Percentiles rank a stretch among this genome's conserved stretches.
phyloP scores from a whole-genome alignment of 306 rosid species.

The Vigna reflexopilosa region DNA sequence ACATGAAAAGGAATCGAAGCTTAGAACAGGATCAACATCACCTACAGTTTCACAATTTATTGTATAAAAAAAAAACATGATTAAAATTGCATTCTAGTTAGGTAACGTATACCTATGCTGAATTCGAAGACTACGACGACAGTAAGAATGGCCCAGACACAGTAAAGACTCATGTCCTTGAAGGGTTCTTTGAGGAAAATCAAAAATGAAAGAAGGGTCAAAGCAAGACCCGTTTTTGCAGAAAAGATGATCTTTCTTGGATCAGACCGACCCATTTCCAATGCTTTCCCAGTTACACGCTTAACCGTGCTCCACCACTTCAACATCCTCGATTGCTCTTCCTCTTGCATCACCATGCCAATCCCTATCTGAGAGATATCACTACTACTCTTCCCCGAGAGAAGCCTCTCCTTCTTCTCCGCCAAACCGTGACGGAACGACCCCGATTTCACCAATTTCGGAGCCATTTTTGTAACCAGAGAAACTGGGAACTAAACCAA shows the following conservation, averaged over 20 bases:
- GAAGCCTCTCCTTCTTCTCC: slow-evolving; percentile 71
- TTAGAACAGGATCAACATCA: neutral
- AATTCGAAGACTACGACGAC: slow-evolving; percentile 96
- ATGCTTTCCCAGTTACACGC: slow-evolving; percentile 47
- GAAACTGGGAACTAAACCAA: neutral
- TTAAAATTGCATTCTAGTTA: neutral
- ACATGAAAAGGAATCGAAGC: neutral
- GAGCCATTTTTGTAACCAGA: slow-evolving; percentile 36
- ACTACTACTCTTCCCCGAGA: slow-evolving; percentile 47
- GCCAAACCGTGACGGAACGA: slow-evolving; percentile 69
- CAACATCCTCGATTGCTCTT: slow-evolving; percentile 28
- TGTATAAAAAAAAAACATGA: neutral
- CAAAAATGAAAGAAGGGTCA: slow-evolving; percentile 73
- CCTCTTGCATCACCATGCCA: slow-evolving; percentile 28
- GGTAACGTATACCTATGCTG: slow-evolving; percentile 64
- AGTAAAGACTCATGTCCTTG: slow-evolving; percentile 63
- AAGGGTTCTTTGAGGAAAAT: slow-evolving; percentile 78
- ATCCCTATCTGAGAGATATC: slow-evolving; percentile 56
- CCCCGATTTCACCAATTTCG: slow-evolving; percentile 55
- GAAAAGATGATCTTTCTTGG: slow-evolving; percentile 86
- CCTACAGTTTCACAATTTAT: neutral
- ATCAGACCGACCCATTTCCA: slow-evolving; percentile 79
- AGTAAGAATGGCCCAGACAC: slow-evolving; percentile 88
- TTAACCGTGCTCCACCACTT: slow-evolving; percentile 39
- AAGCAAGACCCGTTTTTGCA: slow-evolving; percentile 85